These are phyloP conservation scores for Bremia lactucae DNA, from an alignment of 352 stramenopile genomes.

Conservation along the genomic window DNA sequence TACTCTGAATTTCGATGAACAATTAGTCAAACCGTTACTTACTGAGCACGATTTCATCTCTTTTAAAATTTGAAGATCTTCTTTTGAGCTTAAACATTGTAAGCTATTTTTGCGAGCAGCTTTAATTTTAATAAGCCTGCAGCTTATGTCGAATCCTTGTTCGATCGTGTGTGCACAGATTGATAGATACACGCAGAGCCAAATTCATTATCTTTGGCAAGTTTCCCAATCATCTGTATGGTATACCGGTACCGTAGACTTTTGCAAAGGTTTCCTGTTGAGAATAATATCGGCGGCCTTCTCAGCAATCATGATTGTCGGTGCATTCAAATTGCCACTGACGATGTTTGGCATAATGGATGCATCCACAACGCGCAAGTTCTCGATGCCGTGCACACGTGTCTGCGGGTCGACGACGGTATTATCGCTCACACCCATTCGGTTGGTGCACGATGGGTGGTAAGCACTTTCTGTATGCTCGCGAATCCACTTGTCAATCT, in stretches of 20 bases:
- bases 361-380: slow-evolving; percentile 86
- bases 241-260: slow-evolving; percentile 69
- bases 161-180: too few species aligned
- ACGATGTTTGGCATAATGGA: slow-evolving; percentile 92
- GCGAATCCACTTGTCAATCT: slow-evolving; percentile 83
- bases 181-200: too few species aligned
- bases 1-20: too few species aligned
- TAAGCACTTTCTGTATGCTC: slow-evolving; percentile 81
- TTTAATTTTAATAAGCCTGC: too few species aligned
- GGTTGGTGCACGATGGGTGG: slow-evolving; percentile 85
- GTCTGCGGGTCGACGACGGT: slow-evolving; percentile 86
- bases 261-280: slow-evolving; percentile 50
- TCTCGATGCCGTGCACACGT: slow-evolving; percentile 78
- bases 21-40: too few species aligned
- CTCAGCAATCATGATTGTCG: slow-evolving; percentile 90
- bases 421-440: slow-evolving; percentile 71
- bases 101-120: too few species aligned
- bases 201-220: slow-evolving; percentile 60
- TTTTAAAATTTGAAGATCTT: too few species aligned
- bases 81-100: too few species aligned
- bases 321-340: slow-evolving; percentile 90
- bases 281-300: slow-evolving; percentile 90
- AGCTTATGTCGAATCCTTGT: too few species aligned
- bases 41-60: too few species aligned
- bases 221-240: slow-evolving; percentile 61